Evolutionary conservation across 257 asterid genomes (phyloP).

Genomic region (Scutellaria galericulata): DNA sequence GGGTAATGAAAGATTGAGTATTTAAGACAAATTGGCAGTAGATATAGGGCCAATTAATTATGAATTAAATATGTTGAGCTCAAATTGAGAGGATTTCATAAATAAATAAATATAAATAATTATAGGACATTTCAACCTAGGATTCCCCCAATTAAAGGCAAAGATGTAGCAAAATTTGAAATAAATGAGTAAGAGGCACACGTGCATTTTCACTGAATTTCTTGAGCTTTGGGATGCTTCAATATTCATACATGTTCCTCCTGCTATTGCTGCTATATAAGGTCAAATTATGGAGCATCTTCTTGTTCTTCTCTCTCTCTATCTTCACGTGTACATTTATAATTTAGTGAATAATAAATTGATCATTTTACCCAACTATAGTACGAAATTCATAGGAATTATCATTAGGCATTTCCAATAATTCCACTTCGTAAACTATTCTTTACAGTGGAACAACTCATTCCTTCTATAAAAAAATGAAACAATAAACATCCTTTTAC

Average conservation of each 20-base stretch:
- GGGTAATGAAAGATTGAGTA: neutral
- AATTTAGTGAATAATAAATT: no score
- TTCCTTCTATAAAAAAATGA: no score
- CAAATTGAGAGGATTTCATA: conserved; percentile 18
- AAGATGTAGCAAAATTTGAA: neutral
- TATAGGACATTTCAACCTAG: conserved; percentile 32
- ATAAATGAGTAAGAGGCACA: conserved; percentile 24
- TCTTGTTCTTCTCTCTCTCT: neutral
- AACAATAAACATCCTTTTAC: no score
- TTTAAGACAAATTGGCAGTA: neutral
- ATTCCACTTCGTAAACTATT: no score
- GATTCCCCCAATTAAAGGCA: conserved; percentile 44
- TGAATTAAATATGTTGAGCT: conserved; percentile 12
- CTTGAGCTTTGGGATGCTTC: conserved; percentile 40
- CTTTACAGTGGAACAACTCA: no score
- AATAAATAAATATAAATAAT: neutral
- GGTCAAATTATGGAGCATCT: conserved; percentile 22
- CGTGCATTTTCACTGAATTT: conserved; percentile 46
- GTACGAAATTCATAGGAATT: no score
- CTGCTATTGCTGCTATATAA: conserved; percentile 24
- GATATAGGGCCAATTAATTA: neutral
- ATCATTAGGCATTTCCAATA: no score
- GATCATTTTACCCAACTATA: no score
- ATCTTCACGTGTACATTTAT: neutral
- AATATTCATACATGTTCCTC: neutral